phyloP scores from a whole-genome alignment of 2,329 filamentous ascomycete genomes.

The Fusarium marasasianum region DNA sequence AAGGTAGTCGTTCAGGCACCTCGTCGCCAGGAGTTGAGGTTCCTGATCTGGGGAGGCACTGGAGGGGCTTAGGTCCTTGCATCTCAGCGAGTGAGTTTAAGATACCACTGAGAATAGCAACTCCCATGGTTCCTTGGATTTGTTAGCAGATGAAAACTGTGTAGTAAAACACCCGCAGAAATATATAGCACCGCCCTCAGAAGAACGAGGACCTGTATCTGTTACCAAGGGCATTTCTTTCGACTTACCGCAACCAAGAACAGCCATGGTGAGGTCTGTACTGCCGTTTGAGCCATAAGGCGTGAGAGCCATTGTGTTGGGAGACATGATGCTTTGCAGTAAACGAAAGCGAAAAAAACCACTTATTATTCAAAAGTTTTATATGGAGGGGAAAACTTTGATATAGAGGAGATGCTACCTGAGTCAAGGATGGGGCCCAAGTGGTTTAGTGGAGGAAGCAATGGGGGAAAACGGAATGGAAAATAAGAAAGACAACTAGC shows the following conservation, averaged over 20 bases:
- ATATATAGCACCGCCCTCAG: not conserved
- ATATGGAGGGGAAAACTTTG: not conserved
- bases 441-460: constrained; percentile 7
- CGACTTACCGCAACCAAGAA: constrained; percentile 81
- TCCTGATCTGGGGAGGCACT: constrained; percentile 52
- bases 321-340: constrained; percentile 38
- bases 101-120: constrained; percentile 84
- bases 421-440: not conserved
- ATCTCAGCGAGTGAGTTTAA: constrained; percentile 72
- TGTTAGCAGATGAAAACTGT: constrained; percentile 12
- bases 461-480: constrained; percentile 7
- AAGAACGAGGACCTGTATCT: not conserved
- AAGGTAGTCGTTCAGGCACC: constrained; percentile 69
- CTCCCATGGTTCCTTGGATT: constrained; percentile 81
- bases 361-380: not conserved
- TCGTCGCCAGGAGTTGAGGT: constrained; percentile 57
- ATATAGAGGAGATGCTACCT: constrained; percentile 6
- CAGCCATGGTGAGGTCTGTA: constrained; percentile 74
- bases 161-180: not conserved
- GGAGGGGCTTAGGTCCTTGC: constrained; percentile 57
- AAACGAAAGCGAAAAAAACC: constrained; percentile 13
- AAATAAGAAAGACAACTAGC: not conserved
- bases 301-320: constrained; percentile 43
- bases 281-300: constrained; percentile 49
- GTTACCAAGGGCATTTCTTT: not conserved